Evolutionary conservation across 208 protist species (phyloP).

Genomic region (Vickermania ingenoplastis): DNA sequence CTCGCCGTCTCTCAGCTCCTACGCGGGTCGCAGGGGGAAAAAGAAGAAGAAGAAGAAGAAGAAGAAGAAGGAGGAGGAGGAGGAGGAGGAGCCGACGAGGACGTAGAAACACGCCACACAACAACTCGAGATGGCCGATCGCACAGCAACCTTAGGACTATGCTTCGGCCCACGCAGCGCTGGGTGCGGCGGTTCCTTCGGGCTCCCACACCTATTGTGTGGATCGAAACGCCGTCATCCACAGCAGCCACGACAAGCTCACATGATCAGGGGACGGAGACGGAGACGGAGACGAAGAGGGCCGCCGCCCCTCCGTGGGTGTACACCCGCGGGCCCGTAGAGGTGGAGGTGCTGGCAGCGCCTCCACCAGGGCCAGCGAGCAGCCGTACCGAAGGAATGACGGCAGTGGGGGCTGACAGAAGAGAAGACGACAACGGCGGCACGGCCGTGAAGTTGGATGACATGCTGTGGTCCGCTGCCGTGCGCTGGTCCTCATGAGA

Average conservation of each 20-base stretch:
- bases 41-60: neutral
- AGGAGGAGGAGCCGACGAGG: neutral
- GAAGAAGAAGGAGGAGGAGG: neutral
- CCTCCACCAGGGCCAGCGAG: neutral
- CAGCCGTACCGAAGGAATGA: neutral
- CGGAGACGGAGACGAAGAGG: too few species aligned
- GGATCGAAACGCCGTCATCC: neutral
- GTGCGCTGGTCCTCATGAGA: too few species aligned
- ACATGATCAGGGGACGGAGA: too few species aligned
- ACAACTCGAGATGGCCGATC: neutral
- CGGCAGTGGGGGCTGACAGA: too few species aligned
- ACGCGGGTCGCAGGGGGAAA: neutral
- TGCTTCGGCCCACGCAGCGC: neutral
- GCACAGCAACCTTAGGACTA: neutral
- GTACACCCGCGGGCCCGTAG: neutral
- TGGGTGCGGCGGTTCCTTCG: neutral
- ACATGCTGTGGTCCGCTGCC: too few species aligned
- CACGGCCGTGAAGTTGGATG: too few species aligned
- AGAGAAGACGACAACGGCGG: too few species aligned
- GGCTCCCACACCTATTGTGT: neutral
- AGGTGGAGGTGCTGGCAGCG: neutral
- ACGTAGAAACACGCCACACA: neutral
- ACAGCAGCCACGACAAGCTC: too few species aligned
- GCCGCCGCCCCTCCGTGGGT: neutral
- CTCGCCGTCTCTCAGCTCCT: neutral